Conservation (phyloP, 495 filamentous ascomycete species). For the Aspergillus sclerotiicarbonarius region DNA sequence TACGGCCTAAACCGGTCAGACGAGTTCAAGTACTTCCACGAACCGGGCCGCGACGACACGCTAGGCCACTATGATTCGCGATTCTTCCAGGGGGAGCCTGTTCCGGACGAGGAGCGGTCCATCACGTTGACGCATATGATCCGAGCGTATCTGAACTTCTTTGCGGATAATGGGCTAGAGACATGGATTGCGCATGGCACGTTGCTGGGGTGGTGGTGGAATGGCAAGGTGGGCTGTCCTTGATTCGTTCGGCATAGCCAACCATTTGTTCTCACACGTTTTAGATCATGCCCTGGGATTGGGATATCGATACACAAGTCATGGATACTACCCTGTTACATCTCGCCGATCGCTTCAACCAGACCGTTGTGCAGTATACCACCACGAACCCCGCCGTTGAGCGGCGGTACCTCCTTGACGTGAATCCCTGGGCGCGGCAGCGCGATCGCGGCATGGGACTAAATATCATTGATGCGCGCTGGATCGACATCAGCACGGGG, state of each 20-base stretch:
- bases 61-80: conserved; percentile 71
- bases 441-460: conserved; percentile 60
- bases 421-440: conserved; percentile 68
- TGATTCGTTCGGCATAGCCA: background rate
- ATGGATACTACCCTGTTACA: conserved; percentile 58
- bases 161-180: conserved; percentile 61
- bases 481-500: conserved; percentile 75
- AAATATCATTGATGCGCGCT: conserved; percentile 85
- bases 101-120: conserved; percentile 62
- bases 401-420: conserved; percentile 69
- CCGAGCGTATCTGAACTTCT: conserved; percentile 68
- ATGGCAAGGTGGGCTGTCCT: conserved; percentile 53
- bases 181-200: conserved; percentile 91
- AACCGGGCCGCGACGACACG: conserved; percentile 55
- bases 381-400: conserved; percentile 28
- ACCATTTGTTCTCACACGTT: background rate
- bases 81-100: conserved; percentile 55
- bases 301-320: conserved; percentile 84
- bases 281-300: conserved; percentile 80
- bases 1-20: conserved; percentile 35
- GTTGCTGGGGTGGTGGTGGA: conserved; percentile 91
- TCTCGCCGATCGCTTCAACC: conserved; percentile 63
- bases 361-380: conserved; percentile 60
- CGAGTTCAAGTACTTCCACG: conserved; percentile 51
- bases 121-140: conserved; percentile 66